Evolutionary conservation across 108 stramenopile genomes (phyloP), one percentile per base, ranked within the genome.

Genomic region (Discostella pseudostelligera): DNA sequence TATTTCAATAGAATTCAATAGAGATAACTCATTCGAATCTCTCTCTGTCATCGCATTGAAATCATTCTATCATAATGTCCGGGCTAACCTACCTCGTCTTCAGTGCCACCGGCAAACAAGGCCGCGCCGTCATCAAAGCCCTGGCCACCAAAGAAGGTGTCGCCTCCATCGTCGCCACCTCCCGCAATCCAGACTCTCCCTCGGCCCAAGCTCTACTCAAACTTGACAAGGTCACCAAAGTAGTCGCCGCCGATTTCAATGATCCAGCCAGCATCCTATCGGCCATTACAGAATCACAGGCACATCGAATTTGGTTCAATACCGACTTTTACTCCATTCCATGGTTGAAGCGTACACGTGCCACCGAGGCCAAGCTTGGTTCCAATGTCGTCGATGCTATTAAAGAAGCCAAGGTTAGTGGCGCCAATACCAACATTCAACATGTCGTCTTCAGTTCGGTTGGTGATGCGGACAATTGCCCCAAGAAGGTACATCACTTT

Each of bases 371-470:
- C 58, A 21, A 43, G 47, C 48, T 67, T 10, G 71, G 71, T 21
- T 45, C 16, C 19, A 26, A 28, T 24, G 71, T 72, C 29, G 22
- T 72, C 28, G 71, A 72, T 58, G 71, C 71, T 2, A 72, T 72
- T 25, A 58, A 43, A 17, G 55, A 58, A 42, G 60, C 60, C 44
- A 62, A 62, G 14, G 32, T 47, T 32, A 16, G n/a, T 46, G 60
- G 32, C 46, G 60, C 50, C 13, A 24, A 44, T 14, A 24, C 56
- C 10, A 17, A 22, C 21, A 46, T 74, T 21, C 57, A 74, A 36
- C 72, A 74, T 61, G 72, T 74, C 17, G 72, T 74, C 8, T 74
- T 49, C 59, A 32, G 39, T 13, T 74, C 72, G 59, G 72, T 67
- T 14, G 72, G 65, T 3, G 66, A 67, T 17, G 72, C 72, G 6